Evolutionary conservation across 2,329 filamentous ascomycete genomes (phyloP).

Genomic region (Parafenestella ontariensis): DNA sequence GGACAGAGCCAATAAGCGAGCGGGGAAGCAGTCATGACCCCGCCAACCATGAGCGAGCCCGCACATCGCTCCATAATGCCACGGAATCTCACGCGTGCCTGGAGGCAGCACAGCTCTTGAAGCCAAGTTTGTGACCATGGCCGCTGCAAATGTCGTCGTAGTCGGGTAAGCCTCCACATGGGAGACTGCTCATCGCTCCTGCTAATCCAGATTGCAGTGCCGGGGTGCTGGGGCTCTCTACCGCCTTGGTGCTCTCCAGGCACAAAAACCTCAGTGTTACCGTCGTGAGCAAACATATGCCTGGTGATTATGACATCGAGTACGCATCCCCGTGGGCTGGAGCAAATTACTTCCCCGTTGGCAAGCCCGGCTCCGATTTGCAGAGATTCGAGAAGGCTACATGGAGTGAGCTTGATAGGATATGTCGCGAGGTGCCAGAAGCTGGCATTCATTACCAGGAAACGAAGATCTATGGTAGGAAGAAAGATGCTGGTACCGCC

Average conservation of each 20-base stretch:
- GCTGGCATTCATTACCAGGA: conserved; percentile 80
- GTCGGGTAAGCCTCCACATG: conserved; percentile 51
- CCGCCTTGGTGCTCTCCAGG: conserved; percentile 66
- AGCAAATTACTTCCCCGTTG: conserved; percentile 71
- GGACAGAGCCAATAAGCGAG: conserved; percentile 25
- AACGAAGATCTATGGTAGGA: conserved; percentile 65
- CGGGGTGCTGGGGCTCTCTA: conserved; percentile 71
- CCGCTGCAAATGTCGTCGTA: conserved; percentile 52
- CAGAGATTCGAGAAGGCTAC: conserved; percentile 53
- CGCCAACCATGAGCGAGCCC: conserved; percentile 10
- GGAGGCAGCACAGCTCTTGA: conserved; percentile 9
- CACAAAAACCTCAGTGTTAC: conserved; percentile 67
- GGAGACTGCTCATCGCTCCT: neutral
- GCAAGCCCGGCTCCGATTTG: conserved; percentile 49
- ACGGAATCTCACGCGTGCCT: conserved; percentile 11
- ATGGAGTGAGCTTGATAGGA: conserved; percentile 53
- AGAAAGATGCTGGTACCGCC: conserved; percentile 66
- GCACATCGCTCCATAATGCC: neutral
- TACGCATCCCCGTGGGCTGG: conserved; percentile 91
- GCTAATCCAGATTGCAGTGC: conserved; percentile 55
- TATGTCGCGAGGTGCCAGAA: conserved; percentile 70
- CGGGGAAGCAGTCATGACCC: conserved; percentile 17
- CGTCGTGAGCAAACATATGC: conserved; percentile 85
- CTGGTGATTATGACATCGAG: conserved; percentile 89
- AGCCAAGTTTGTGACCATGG: conserved; percentile 10